These are phyloP conservation scores for Megacollybia platyphylla DNA, from an alignment of 1,284 basidiomycete species.

Conservation along the genomic window DNA sequence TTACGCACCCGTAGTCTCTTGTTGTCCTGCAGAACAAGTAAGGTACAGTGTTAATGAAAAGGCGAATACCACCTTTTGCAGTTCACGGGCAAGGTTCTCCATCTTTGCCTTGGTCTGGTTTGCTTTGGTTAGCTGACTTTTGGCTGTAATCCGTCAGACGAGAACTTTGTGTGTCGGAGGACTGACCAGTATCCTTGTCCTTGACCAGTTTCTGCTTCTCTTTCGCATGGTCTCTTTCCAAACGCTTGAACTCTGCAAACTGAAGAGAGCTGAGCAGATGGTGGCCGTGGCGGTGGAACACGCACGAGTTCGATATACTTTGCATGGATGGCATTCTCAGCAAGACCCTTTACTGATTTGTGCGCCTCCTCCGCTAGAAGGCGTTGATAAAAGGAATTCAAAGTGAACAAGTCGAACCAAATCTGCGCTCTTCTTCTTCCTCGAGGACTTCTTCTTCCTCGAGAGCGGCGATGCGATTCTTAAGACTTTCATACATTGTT, in stretches of 20 bases:
- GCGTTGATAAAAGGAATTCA: conserved; percentile 8
- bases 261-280: conserved; percentile 14
- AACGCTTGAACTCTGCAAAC: conserved; percentile 74
- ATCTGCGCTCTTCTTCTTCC: conserved; percentile 69
- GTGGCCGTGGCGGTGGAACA: conserved; percentile 6
- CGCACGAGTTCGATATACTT: conserved; percentile 76
- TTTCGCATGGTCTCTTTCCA: conserved; percentile 76
- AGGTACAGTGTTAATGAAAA: conserved; percentile 5
- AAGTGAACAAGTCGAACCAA: conserved; percentile 34
- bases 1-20: conserved; percentile 63
- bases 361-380: conserved; percentile 71
- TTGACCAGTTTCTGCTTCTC: conserved; percentile 79
- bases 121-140: conserved; percentile 69
- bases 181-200: conserved; percentile 74
- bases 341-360: conserved; percentile 66
- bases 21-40: conserved; percentile 48
- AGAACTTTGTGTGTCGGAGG: conserved; percentile 9
- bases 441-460: conserved; percentile 76
- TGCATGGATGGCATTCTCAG: conserved; percentile 64
- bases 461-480: conserved; percentile 71
- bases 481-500: conserved; percentile 74
- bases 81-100: conserved; percentile 72
- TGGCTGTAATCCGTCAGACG: conserved; percentile 32
- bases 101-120: conserved; percentile 81
- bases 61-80: conserved; percentile 55